A percentile compares a stretch with the other conserved stretches of the same genome.
These are phyloP conservation scores for Sordaria brevicollis DNA, from an alignment of 495 filamentous ascomycete genomes.

Conservation along the genomic window DNA sequence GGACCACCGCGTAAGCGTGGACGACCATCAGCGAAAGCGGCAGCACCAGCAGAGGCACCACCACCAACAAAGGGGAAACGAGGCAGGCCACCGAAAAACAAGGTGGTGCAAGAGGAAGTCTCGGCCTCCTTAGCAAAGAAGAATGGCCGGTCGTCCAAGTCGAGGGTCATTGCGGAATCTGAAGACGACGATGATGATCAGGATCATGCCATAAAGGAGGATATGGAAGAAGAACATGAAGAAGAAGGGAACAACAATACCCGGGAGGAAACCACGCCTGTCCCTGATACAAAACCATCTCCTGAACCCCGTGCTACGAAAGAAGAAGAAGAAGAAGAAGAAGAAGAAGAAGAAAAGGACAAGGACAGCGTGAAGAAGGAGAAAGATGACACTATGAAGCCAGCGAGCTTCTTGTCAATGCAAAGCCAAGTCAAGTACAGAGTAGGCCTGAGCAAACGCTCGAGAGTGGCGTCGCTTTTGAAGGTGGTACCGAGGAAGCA, in stretches of 20 bases:
- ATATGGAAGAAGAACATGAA: not conserved
- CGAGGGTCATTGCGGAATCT: not conserved
- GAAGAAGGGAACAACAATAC: not conserved
- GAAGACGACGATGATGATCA: not conserved
- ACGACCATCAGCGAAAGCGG: not conserved
- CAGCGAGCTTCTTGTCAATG: not conserved
- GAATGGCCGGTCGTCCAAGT: not conserved
- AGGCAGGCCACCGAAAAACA: not conserved
- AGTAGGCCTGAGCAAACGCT: constrained; percentile 18
- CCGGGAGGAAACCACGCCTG: not conserved
- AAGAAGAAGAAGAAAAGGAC: not conserved
- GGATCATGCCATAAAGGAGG: not conserved
- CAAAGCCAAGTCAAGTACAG: constrained; percentile 10
- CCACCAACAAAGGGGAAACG: not conserved
- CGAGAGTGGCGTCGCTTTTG: constrained; percentile 20
- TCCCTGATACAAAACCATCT: not conserved
- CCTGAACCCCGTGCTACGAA: not conserved
- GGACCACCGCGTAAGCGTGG: not conserved
- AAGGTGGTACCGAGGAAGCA: constrained; percentile 3
- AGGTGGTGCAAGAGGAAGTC: not conserved
- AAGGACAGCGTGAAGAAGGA: not conserved
- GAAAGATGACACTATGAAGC: not conserved
- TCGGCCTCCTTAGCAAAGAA: not conserved
- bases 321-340: not conserved
- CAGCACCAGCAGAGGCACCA: not conserved